Conservation (phyloP, 441 rosid species). For the Adansonia madagascariensis region DNA sequence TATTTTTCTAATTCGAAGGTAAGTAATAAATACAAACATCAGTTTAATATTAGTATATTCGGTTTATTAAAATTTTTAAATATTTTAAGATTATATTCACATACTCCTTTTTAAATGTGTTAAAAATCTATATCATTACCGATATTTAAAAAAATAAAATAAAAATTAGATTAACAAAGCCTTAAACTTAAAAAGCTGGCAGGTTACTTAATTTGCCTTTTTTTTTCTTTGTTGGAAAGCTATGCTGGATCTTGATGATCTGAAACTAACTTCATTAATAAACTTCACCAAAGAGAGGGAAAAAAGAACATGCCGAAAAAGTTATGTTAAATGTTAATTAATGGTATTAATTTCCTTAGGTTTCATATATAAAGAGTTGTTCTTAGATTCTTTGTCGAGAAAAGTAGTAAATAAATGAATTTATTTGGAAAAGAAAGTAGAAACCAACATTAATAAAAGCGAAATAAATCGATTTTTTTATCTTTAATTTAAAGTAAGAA, state of each 20-base stretch:
- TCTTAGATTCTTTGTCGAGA: background rate
- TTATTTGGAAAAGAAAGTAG: background rate
- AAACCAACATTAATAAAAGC: background rate
- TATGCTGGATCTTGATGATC: background rate
- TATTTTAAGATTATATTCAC: too few species aligned
- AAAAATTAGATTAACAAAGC: too few species aligned
- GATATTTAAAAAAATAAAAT: too few species aligned
- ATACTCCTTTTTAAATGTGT: too few species aligned
- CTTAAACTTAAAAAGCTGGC: background rate
- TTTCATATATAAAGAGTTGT: background rate
- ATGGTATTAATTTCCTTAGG: background rate
- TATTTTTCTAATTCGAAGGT: too few species aligned
- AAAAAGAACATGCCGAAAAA: too few species aligned
- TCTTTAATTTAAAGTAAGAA: background rate
- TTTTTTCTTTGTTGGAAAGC: background rate
- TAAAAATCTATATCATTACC: too few species aligned
- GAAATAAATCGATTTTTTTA: background rate
- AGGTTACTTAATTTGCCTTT: background rate
- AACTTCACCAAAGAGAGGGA: background rate
- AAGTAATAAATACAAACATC: too few species aligned
- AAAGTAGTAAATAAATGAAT: background rate
- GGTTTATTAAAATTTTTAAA: too few species aligned
- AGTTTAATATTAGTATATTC: too few species aligned
- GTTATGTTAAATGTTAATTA: background rate
- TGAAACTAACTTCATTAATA: background rate